Evolutionary conservation across 352 stramenopile species (phyloP).

Genomic region (Labyrinthula sp.): DNA sequence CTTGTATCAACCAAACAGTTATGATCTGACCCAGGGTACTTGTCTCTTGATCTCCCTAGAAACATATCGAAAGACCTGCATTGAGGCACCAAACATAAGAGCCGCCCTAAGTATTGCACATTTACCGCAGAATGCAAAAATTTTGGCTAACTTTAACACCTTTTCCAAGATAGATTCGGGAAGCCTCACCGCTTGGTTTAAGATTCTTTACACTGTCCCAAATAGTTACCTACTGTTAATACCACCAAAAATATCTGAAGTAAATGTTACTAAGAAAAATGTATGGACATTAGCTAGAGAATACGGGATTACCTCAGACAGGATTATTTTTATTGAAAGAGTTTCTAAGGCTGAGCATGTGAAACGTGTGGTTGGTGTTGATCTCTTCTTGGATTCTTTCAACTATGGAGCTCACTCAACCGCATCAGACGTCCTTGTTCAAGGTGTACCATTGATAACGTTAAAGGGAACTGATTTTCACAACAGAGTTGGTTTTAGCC

Average conservation of each 20-base stretch:
- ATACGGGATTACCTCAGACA: conserved; percentile 41
- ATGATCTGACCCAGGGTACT: background rate
- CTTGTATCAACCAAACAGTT: conserved; percentile 68
- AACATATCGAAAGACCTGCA: too few species aligned
- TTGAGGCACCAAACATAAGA: conserved; percentile 3
- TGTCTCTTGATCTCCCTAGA: too few species aligned
- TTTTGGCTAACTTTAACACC: conserved; percentile 68
- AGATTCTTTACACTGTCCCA: conserved; percentile 66
- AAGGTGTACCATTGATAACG: conserved; percentile 62
- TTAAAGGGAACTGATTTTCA: conserved; percentile 36
- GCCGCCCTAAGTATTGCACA: conserved; percentile 22
- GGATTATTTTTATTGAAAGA: conserved; percentile 49
- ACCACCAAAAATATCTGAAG: conserved; percentile 35
- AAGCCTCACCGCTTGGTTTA: conserved; percentile 69
- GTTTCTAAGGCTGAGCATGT: conserved; percentile 51
- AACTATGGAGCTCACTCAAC: conserved; percentile 85
- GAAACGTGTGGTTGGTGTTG: conserved; percentile 45
- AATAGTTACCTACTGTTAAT: conserved; percentile 70
- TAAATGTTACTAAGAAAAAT: conserved; percentile 35
- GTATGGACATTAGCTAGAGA: conserved; percentile 43
- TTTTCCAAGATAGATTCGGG: conserved; percentile 77
- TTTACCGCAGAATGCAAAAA: too few species aligned
- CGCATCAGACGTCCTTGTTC: conserved; percentile 60
- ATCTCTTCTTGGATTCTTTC: conserved; percentile 81
- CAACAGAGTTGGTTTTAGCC: conserved; percentile 10